These are phyloP conservation scores for Aspergillus sp. DNA, from an alignment of 2,329 filamentous ascomycete species.

Conservation along the genomic window DNA sequence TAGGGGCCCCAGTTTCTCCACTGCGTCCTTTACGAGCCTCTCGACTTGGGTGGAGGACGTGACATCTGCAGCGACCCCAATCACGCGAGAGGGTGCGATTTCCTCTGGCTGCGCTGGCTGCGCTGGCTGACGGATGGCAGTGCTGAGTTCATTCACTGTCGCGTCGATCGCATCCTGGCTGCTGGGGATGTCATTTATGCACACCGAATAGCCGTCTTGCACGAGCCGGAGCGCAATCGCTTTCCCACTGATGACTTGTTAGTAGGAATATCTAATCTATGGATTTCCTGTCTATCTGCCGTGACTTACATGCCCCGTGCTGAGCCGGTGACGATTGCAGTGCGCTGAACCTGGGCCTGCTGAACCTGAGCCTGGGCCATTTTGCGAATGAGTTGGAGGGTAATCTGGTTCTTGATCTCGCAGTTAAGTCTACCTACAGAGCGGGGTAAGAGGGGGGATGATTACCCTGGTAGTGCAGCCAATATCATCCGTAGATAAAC, in stretches of 20 bases:
- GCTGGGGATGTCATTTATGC: constrained; percentile 61
- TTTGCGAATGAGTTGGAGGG: too few species aligned
- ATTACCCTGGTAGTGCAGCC: too few species aligned
- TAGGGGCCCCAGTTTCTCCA: constrained; percentile 53
- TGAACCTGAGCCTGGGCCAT: too few species aligned
- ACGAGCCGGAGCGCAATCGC: constrained; percentile 60
- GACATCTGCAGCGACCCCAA: constrained; percentile 48
- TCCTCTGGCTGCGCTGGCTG: neutral
- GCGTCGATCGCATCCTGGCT: constrained; percentile 55
- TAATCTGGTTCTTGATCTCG: too few species aligned
- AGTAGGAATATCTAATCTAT: neutral
- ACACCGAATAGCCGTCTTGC: constrained; percentile 65
- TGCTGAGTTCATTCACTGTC: constrained; percentile 28
- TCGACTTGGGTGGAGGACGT: constrained; percentile 42
- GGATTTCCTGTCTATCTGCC: neutral
- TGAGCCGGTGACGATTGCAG: constrained; percentile 43
- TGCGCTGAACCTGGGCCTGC: constrained; percentile 14
- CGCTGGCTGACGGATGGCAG: neutral
- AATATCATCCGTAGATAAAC: too few species aligned
- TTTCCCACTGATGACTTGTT: constrained; percentile 21
- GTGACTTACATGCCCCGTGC: constrained; percentile 39
- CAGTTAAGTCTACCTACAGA: too few species aligned
- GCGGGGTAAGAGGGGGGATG: too few species aligned
- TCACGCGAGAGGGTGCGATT: neutral
- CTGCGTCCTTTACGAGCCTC: constrained; percentile 39